These are phyloP conservation scores for Erysimum cheiranthoides DNA, from an alignment of 345 rosid species.

Conservation along the genomic window DNA sequence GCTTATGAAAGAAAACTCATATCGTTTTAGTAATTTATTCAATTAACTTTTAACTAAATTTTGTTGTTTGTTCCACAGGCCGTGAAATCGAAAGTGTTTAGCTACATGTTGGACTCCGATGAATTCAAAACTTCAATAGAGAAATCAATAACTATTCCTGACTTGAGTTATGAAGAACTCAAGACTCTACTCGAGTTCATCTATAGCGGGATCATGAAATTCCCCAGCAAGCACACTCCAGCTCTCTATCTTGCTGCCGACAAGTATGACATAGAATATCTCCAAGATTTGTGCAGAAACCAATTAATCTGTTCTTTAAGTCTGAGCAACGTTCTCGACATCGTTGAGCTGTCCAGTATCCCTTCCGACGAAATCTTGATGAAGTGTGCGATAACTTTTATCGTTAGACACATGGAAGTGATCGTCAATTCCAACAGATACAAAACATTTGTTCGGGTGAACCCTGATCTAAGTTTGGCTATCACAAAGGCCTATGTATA, in stretches of 20 bases:
- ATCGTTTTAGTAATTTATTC: too few species aligned
- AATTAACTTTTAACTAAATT: background rate
- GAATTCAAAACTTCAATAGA: constrained; percentile 3
- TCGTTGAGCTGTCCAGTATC: background rate
- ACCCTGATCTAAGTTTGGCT: constrained; percentile 5
- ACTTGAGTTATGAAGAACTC: constrained; percentile 14
- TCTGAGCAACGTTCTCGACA: background rate
- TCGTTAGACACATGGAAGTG: background rate
- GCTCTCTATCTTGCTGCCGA: constrained; percentile 22
- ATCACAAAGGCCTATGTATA: background rate
- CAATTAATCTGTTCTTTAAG: background rate
- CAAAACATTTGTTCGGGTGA: background rate
- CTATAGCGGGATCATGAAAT: background rate
- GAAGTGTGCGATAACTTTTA: background rate
- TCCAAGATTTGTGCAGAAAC: constrained; percentile 16
- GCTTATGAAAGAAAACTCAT: background rate
- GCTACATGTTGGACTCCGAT: constrained; percentile 18
- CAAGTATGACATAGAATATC: constrained; percentile 29
- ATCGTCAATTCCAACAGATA: background rate
- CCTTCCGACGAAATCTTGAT: background rate
- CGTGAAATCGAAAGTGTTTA: constrained; percentile 23
- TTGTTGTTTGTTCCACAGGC: constrained; percentile 4
- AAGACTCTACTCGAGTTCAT: constrained; percentile 9
- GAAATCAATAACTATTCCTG: constrained; percentile 17
- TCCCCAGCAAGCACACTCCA: background rate